These are phyloP conservation scores for Diutina catenulata DNA, from an alignment of 1,139 yeast species.

Conservation along the genomic window DNA sequence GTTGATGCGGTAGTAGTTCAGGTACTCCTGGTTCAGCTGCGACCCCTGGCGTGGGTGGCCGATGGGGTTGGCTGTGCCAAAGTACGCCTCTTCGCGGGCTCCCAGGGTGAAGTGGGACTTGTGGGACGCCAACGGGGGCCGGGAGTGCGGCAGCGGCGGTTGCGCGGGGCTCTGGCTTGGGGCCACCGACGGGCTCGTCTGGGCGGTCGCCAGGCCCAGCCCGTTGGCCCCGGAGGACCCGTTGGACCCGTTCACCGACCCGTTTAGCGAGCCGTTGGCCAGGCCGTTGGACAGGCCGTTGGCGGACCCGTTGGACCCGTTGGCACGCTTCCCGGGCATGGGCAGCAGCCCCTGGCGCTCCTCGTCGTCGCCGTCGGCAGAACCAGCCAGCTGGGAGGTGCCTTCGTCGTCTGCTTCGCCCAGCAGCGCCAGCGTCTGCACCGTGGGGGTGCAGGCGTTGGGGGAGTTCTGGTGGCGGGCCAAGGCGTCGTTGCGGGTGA, in stretches of 20 bases:
- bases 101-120: not conserved
- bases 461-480: constrained; percentile 46
- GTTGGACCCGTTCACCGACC: too few relatives aligned
- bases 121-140: not conserved
- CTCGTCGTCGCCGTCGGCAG: not conserved
- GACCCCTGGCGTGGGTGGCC: too few relatives aligned
- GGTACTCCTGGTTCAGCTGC: not conserved
- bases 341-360: not conserved
- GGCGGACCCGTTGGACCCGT: not conserved
- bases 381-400: too few relatives aligned
- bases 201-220: too few relatives aligned
- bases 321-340: not conserved
- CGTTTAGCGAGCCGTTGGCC: too few relatives aligned
- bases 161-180: too few relatives aligned
- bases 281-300: not conserved
- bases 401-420: too few relatives aligned
- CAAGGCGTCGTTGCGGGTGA: constrained; percentile 72
- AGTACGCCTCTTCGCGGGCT: not conserved
- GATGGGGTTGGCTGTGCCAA: not conserved
- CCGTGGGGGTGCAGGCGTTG: constrained; percentile 21
- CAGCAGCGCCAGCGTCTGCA: not conserved
- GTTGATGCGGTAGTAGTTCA: not conserved
- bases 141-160: not conserved
- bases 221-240: too few relatives aligned
- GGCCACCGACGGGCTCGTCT: too few relatives aligned